Evolutionary conservation across 495 filamentous ascomycete genomes (phyloP), one percentile per base, ranked within the genome.

Genomic region (Sabuloglossum arenarium): DNA sequence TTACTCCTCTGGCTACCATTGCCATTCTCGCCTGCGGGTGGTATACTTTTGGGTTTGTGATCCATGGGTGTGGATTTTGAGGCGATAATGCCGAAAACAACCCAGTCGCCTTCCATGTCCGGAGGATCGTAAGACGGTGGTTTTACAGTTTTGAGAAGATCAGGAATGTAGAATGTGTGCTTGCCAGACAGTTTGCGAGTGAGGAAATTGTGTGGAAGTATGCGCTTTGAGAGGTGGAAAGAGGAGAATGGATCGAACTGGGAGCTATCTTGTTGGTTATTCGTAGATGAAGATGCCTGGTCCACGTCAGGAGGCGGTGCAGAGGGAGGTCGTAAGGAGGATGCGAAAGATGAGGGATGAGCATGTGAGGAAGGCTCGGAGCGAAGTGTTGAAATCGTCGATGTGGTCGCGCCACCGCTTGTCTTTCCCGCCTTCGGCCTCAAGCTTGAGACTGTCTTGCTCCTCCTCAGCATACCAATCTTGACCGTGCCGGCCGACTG

Each of bases 31-130:
- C 58, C 45, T 56, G 23, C 6, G 63, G 59, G 31, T 52, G 64
- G 59, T 70, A 69, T 60, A 25, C 71, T 64, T 6, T 66, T 64
- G 56, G 74, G 73, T 62, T 85, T 82, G 58, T 88, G 82, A 46
- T 78, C 71, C 28, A 76, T 77, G 0, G 93, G 86, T 0, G 83
- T 76, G 1, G 89, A 94, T 62, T 96, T 96, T 8, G 79, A 83
- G 2, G 85, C 85, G 55, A 97, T 77, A 56, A 91, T 84, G 14
- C 80, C 91, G 57, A 96, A 80, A 9, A 95, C 77, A 27, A 97
- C 86, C 58, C 81, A 84, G 65, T 97, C 93, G 24, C 78, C 75
- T 60, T 93, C 86, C 23, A 90, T 71, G 46, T 91, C 81, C 1
- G 93, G 93, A 0, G 88, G 75, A 28, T 85, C 78, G 64, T 84